Percentiles rank a stretch among this genome's conserved stretches.
phyloP scores from a whole-genome alignment of 257 asterid species.

The Lycium barbarum region DNA sequence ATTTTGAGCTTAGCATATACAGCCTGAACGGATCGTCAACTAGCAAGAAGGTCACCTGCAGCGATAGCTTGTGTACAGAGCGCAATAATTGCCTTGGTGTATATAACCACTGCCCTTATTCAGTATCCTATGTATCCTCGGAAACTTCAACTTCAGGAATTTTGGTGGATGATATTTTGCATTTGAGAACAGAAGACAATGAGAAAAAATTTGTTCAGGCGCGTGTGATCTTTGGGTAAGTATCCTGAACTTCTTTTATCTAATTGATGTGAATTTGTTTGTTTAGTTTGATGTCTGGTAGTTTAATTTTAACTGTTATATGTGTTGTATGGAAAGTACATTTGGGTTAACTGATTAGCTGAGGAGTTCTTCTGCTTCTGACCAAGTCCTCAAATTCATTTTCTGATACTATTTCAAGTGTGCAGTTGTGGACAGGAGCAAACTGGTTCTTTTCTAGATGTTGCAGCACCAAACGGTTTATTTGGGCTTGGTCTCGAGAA shows the following conservation, averaged over 20 bases:
- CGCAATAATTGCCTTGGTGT: constrained; percentile 51
- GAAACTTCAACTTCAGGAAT: constrained; percentile 94
- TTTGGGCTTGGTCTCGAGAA: constrained; percentile 88
- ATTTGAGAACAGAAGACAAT: constrained; percentile 55
- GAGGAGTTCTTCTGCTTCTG: not conserved
- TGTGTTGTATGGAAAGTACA: constrained; percentile 4
- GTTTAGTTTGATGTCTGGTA: not conserved
- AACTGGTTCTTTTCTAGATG: constrained; percentile 78
- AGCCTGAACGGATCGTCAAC: constrained; percentile 68
- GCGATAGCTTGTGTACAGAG: constrained; percentile 59
- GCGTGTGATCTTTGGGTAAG: constrained; percentile 82
- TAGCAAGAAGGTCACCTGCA: constrained; percentile 74
- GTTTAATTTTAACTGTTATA: not conserved
- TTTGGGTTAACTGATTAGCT: not conserved
- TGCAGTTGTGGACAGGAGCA: constrained; percentile 88
- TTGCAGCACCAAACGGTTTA: constrained; percentile 87
- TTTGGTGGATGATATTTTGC: constrained; percentile 79
- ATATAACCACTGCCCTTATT: constrained; percentile 70
- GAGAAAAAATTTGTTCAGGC: constrained; percentile 56
- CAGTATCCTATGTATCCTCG: constrained; percentile 76
- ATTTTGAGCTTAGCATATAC: constrained; percentile 77
- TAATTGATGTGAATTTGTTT: constrained; percentile 14
- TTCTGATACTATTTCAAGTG: constrained; percentile 33
- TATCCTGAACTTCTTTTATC: constrained; percentile 36
- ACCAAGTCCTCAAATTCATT: not conserved